Percentiles rank a stretch among this genome's conserved stretches.
phyloP scores from a whole-genome alignment of 1,284 basidiomycete species.

The Taiwanofungus camphoratus region DNA sequence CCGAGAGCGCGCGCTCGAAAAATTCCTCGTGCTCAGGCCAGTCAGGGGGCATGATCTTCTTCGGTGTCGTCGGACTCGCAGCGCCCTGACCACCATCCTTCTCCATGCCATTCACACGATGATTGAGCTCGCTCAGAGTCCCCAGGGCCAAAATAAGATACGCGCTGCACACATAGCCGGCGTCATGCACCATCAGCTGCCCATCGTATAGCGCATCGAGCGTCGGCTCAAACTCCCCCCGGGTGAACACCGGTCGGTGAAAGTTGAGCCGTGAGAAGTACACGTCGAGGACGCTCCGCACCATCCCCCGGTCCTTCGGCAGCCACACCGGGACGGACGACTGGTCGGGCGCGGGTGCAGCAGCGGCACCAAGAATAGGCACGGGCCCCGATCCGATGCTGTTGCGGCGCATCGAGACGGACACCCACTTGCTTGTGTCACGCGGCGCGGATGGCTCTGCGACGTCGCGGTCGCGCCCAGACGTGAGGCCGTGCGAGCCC shows the following conservation, averaged over 20 bases:
- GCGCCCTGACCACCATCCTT: conserved; percentile 29
- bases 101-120: conserved; percentile 46
- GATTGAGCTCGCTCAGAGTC: conserved; percentile 73
- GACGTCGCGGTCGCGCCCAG: conserved; percentile 60
- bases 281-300: conserved; percentile 51
- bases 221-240: conserved; percentile 55
- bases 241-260: conserved; percentile 69
- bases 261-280: conserved; percentile 73
- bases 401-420: conserved; percentile 44
- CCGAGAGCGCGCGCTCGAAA: conserved; percentile 66
- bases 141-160: conserved; percentile 75
- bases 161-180: conserved; percentile 69
- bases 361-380: too few species aligned
- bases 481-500: conserved; percentile 60
- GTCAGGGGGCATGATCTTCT: conserved; percentile 58
- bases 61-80: conserved; percentile 30
- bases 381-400: too few species aligned
- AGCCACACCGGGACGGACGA: conserved; percentile 45
- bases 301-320: conserved; percentile 67
- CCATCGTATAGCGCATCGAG: conserved; percentile 62
- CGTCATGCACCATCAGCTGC: conserved; percentile 48
- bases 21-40: conserved; percentile 82
- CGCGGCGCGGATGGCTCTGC: conserved; percentile 52
- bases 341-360: conserved; percentile 21
- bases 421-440: conserved; percentile 54